Evolutionary conservation across 306 rosid genomes (phyloP), one percentile per base, ranked within the genome.

Genomic region (Mimosa bimucronata): DNA sequence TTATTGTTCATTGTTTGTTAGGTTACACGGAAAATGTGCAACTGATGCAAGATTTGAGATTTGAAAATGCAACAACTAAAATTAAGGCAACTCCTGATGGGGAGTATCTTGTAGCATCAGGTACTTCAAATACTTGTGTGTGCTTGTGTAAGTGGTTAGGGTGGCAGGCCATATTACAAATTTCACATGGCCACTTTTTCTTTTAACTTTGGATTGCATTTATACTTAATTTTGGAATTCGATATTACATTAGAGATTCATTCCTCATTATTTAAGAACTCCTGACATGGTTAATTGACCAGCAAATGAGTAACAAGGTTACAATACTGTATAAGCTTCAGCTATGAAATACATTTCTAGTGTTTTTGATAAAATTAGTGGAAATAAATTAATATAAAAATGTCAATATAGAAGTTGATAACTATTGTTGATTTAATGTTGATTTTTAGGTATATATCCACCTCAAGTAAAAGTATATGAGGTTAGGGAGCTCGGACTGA

Each of bases 381-480:
- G 42, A 10, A 30, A 52, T 41, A 44, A 26, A 64, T 69, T 18
- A 16, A 58, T 23, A 58, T 26, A 72, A 72, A 38, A 30, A 23
- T 61, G 71, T 65, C 70, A 71, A 12, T 78, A 50, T 2, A 25
- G 40, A n/a, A 66, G 55, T 2, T 23, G 23, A 55, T 21, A 30
- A 66, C 44, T 50, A 41, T 65, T 40, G 55, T 42, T 73, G 50
- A 58, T 78, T 75, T 65, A 66, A 31, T 46, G 15, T 67, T 88
- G 86, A 85, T 90, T 69, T 41, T 69, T 69, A 69, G 98, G 98
- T 83, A 92, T 94, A 52, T 94, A 94, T 85, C 98, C 98, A 8
- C 97, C 98, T 6, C 98, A 94, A 85, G 89, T 92, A 45, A 94
- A 94, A 81, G 97, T 90, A 46, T 94, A 94, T 5, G 97, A 91